Evolutionary conservation across 495 filamentous ascomycete genomes (phyloP).

Genomic region (Pyrenula aspistea): DNA sequence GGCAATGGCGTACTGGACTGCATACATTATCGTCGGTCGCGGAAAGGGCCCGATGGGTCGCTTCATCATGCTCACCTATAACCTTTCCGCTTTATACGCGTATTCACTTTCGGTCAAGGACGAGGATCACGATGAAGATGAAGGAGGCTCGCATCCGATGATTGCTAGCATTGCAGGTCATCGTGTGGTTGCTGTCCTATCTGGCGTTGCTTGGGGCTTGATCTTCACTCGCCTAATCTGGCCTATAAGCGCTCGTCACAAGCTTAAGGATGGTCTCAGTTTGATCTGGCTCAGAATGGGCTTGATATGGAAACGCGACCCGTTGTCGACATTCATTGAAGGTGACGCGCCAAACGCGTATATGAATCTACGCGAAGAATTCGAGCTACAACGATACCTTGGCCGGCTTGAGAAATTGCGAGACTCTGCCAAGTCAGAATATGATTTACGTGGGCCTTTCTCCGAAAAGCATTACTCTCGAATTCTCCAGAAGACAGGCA

Average conservation of each 20-base stretch:
- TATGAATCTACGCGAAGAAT: conserved; percentile 73
- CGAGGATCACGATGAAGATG: conserved; percentile 56
- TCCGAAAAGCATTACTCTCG: conserved; percentile 53
- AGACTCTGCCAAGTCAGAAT: conserved; percentile 63
- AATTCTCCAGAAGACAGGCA: conserved; percentile 65
- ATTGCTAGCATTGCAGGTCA: conserved; percentile 87
- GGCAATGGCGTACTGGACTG: conserved; percentile 67
- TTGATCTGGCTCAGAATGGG: conserved; percentile 87
- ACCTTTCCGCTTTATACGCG: conserved; percentile 88
- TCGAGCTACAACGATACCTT: conserved; percentile 49
- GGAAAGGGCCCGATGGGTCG: conserved; percentile 83
- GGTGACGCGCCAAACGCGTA: conserved; percentile 45
- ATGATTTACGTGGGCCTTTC: conserved; percentile 76
- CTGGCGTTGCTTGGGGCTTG: conserved; percentile 84
- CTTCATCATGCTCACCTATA: conserved; percentile 90
- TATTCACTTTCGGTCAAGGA: conserved; percentile 76
- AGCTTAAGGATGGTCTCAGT: conserved; percentile 76
- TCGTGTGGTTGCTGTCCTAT: conserved; percentile 75
- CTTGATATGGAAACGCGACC: conserved; percentile 96
- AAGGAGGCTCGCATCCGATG: conserved; percentile 73
- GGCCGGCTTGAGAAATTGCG: conserved; percentile 60
- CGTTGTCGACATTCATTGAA: conserved; percentile 59
- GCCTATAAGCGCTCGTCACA: conserved; percentile 79
- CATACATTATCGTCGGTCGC: conserved; percentile 76
- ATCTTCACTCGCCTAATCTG: conserved; percentile 82